phyloP scores from a whole-genome alignment of 73 alveolate genomes.

The Paramecium sonneborni region DNA sequence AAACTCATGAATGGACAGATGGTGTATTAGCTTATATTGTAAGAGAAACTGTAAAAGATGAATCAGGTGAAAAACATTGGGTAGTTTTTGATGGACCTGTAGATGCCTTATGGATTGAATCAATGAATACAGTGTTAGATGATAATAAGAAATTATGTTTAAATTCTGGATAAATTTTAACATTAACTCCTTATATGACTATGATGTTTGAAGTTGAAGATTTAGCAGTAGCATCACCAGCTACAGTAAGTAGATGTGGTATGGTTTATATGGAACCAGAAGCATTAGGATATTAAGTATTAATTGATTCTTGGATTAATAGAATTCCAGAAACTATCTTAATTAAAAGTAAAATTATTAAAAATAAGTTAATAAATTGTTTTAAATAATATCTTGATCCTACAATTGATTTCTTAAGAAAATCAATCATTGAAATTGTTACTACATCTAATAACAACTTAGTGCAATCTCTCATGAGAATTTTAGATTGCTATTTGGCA shows the following conservation, averaged over 20 bases:
- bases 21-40: conserved; percentile 97
- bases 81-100: conserved; percentile 99
- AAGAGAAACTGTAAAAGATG: conserved; percentile 87
- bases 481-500: conserved; percentile 89
- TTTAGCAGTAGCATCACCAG: conserved; percentile 99
- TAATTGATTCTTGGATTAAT: conserved; percentile 61
- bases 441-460: conserved; percentile 89
- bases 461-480: conserved; percentile 82
- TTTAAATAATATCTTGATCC: conserved; percentile 76
- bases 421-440: conserved; percentile 86
- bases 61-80: conserved; percentile 89
- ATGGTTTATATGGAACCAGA: conserved; percentile 99
- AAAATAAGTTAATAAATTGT: conserved; percentile 69
- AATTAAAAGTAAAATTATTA: conserved; percentile 61
- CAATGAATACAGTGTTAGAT: conserved; percentile 99
- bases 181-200: conserved; percentile 85
- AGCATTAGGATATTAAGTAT: conserved; percentile 79
- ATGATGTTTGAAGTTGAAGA: conserved; percentile 96
- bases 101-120: conserved; percentile 96
- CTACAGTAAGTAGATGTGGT: conserved; percentile 99
- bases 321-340: conserved; percentile 52
- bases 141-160: conserved; percentile 93
- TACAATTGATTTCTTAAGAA: conserved; percentile 80
- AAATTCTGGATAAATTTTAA: conserved; percentile 82
- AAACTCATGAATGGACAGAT: conserved; percentile 99